Evolutionary conservation across 1,139 yeast species (phyloP).

Genomic region (Kazachstania sp.): DNA sequence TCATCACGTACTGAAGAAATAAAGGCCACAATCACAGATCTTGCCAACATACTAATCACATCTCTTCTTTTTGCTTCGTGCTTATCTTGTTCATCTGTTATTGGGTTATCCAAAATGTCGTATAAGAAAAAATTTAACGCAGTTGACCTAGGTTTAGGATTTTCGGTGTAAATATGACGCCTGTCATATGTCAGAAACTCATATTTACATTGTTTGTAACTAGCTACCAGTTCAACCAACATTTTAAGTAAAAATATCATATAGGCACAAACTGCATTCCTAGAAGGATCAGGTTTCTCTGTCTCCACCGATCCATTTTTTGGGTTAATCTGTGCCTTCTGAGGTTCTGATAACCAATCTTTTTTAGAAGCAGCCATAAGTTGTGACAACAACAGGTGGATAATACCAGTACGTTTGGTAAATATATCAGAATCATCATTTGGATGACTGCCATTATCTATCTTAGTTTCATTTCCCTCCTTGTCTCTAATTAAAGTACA

Average conservation of each 20-base stretch:
- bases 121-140: constrained; percentile 70
- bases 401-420: constrained; percentile 45
- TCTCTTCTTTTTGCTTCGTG: constrained; percentile 31
- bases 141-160: constrained; percentile 58
- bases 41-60: constrained; percentile 33
- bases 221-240: constrained; percentile 62
- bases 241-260: constrained; percentile 61
- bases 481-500: constrained; percentile 18
- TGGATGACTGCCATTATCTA: constrained; percentile 1
- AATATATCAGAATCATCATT: constrained; percentile 6
- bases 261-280: constrained; percentile 49
- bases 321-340: constrained; percentile 19
- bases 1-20: constrained; percentile 45
- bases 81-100: constrained; percentile 32
- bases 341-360: constrained; percentile 42
- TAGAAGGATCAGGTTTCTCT: constrained; percentile 29
- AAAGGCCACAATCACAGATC: constrained; percentile 47
- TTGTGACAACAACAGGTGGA: constrained; percentile 54
- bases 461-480: constrained; percentile 6
- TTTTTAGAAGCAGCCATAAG: constrained; percentile 48
- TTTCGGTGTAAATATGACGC: constrained; percentile 37
- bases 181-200: constrained; percentile 75
- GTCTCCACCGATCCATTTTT: constrained; percentile 24
- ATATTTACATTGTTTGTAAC: constrained; percentile 72
- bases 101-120: constrained; percentile 55